Conservation (phyloP, 2,329 filamentous ascomycete species). For the Monosporascus sp. region DNA sequence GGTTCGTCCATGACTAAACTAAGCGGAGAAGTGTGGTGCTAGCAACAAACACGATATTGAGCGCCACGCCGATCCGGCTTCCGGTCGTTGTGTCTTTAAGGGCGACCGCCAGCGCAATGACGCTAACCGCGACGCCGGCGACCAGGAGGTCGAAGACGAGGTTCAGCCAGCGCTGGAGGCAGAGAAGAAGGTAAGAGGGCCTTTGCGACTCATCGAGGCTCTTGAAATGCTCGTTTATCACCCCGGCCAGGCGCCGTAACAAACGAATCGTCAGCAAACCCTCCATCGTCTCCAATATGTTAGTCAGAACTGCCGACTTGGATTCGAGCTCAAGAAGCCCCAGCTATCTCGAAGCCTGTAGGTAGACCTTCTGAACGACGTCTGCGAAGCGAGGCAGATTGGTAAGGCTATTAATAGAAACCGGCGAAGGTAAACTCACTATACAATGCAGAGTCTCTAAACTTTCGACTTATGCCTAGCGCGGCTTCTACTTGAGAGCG, state of each 20-base stretch:
- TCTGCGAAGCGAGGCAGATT: conserved; percentile 35
- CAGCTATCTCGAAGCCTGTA: conserved; percentile 51
- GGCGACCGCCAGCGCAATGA: conserved; percentile 20
- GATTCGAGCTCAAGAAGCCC: conserved; percentile 51
- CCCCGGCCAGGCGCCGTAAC: conserved; percentile 36
- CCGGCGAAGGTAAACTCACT: conserved; percentile 13
- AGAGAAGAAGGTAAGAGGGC: conserved; percentile 40
- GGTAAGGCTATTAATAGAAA: conserved; percentile 43
- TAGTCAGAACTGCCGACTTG: conserved; percentile 37
- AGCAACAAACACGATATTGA: conserved; percentile 29
- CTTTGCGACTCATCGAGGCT: conserved; percentile 21
- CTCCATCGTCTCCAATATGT: conserved; percentile 33
- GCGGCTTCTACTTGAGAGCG: conserved; percentile 5
- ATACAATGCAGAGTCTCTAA: conserved; percentile 32
- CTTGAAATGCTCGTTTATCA: conserved; percentile 30
- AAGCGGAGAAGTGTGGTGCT: conserved; percentile 30
- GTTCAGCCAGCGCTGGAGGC: conserved; percentile 47
- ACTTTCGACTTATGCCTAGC: conserved; percentile 17
- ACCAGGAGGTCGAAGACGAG: conserved; percentile 45
- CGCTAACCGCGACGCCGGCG: conserved; percentile 36
- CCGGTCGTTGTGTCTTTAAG: conserved; percentile 16
- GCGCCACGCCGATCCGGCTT: conserved; percentile 28
- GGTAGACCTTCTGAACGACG: conserved; percentile 43
- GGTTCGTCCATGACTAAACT: conserved; percentile 25
- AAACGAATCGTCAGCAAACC: conserved; percentile 42